These are phyloP conservation scores for Kockovaella imperatae DNA, from an alignment of 768 basidiomycete species.

Conservation along the genomic window DNA sequence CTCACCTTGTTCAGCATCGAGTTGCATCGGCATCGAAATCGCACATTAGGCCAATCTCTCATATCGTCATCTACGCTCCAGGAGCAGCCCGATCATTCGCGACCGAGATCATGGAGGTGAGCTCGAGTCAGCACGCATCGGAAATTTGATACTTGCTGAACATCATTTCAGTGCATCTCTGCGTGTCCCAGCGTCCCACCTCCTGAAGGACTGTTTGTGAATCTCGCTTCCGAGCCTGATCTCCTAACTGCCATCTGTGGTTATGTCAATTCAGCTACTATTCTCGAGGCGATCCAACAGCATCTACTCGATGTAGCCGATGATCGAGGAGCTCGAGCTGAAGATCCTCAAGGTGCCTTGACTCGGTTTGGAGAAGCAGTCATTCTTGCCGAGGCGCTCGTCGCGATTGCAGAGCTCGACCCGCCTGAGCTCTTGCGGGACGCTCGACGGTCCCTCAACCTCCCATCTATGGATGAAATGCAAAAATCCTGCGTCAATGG, in stretches of 20 bases:
- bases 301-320: slow-evolving; percentile 13
- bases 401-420: slow-evolving; percentile 18
- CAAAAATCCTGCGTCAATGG: slow-evolving; percentile 28
- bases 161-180: slow-evolving; percentile 10
- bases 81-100: slow-evolving; percentile 18
- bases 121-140: neutral
- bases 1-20: slow-evolving; percentile 13
- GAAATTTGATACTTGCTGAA: neutral
- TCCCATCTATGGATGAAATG: slow-evolving; percentile 12
- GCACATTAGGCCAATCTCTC: slow-evolving; percentile 14
- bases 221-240: slow-evolving; percentile 18
- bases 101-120: slow-evolving; percentile 15
- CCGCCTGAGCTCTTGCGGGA: slow-evolving; percentile 17
- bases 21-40: slow-evolving; percentile 8
- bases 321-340: slow-evolving; percentile 16
- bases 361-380: slow-evolving; percentile 37
- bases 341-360: slow-evolving; percentile 41
- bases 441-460: slow-evolving; percentile 13
- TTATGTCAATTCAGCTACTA: slow-evolving; percentile 2
- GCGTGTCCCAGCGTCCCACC: slow-evolving; percentile 11
- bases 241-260: slow-evolving; percentile 12
- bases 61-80: slow-evolving; percentile 10
- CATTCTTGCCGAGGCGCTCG: slow-evolving; percentile 24
- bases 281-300: slow-evolving; percentile 9
- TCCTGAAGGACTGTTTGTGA: slow-evolving; percentile 27